Conservation (phyloP, 768 basidiomycete species). For the Infundibulicybe gibba region DNA sequence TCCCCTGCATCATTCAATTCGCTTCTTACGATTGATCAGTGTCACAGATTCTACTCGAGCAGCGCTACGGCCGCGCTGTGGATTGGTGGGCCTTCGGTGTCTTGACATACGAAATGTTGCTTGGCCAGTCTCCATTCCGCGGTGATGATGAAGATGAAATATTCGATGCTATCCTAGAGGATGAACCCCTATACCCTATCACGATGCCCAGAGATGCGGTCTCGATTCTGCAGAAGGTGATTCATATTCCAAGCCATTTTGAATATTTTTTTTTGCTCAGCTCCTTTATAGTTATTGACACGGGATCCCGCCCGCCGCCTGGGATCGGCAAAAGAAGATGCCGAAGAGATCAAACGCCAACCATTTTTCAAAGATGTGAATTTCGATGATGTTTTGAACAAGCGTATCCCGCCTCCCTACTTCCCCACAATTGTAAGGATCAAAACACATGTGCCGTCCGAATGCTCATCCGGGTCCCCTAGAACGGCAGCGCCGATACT, state of each 20-base stretch:
- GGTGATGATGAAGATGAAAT: conserved; percentile 99
- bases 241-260: not conserved
- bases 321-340: conserved; percentile 88
- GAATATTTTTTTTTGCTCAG: conserved; percentile 5
- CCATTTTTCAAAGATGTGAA: conserved; percentile 98
- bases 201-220: conserved; percentile 99
- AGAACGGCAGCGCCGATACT: conserved; percentile 85
- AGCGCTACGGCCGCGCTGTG: conserved; percentile 96
- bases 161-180: conserved; percentile 97
- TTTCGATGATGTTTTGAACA: conserved; percentile 96
- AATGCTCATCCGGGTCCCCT: conserved; percentile 6
- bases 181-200: conserved; percentile 97
- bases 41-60: conserved; percentile 91
- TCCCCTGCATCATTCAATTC: conserved; percentile 8
- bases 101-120: conserved; percentile 96
- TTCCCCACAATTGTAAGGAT: conserved; percentile 88
- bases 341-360: conserved; percentile 95
- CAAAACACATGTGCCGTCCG: not conserved
- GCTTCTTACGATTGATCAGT: conserved; percentile 4
- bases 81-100: conserved; percentile 99
- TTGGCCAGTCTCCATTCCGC: conserved; percentile 98
- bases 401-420: conserved; percentile 96
- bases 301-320: conserved; percentile 89
- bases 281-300: conserved; percentile 67
- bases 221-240: conserved; percentile 89